Conservation (phyloP, 148 eudicot genomes). For the Fallopia convolvulus region DNA sequence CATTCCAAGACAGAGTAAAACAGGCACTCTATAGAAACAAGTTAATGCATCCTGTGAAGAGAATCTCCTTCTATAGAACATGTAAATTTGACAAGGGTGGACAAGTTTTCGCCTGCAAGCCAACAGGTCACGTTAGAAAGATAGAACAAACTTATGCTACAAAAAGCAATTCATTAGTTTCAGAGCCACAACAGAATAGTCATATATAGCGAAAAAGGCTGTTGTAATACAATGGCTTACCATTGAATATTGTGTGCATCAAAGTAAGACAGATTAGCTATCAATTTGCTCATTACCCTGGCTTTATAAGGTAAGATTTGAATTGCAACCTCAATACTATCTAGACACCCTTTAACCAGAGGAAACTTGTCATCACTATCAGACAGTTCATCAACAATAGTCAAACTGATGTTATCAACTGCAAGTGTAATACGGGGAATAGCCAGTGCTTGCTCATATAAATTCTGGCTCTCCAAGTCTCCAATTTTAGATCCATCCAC, state of each 20-base stretch:
- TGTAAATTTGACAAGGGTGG: slow-evolving; percentile 55
- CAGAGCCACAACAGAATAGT: neutral
- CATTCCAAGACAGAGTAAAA: slow-evolving; percentile 49
- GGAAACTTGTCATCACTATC: neutral
- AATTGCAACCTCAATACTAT: slow-evolving; percentile 17
- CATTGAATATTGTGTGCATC: slow-evolving; percentile 60
- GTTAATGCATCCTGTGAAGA: slow-evolving; percentile 32
- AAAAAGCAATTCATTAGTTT: neutral
- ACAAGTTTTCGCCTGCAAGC: slow-evolving; percentile 68
- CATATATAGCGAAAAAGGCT: neutral
- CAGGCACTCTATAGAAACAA: slow-evolving; percentile 30
- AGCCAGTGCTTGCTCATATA: slow-evolving; percentile 19
- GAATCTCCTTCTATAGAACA: slow-evolving; percentile 49
- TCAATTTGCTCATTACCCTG: slow-evolving; percentile 63
- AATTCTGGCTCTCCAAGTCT: slow-evolving; percentile 21
- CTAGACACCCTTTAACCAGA: neutral
- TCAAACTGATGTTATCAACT: slow-evolving; percentile 49
- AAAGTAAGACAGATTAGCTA: slow-evolving; percentile 42
- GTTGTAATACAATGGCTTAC: slow-evolving; percentile 25
- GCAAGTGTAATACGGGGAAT: slow-evolving; percentile 42
- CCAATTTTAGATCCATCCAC: slow-evolving; percentile 18
- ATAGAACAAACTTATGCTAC: neutral
- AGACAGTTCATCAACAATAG: slow-evolving; percentile 18
- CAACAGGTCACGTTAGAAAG: slow-evolving; percentile 10
- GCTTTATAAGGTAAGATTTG: slow-evolving; percentile 53